Base-by-base conservation (phyloP, 768 basidiomycete species). In the Mycena epipterygia region DNA sequence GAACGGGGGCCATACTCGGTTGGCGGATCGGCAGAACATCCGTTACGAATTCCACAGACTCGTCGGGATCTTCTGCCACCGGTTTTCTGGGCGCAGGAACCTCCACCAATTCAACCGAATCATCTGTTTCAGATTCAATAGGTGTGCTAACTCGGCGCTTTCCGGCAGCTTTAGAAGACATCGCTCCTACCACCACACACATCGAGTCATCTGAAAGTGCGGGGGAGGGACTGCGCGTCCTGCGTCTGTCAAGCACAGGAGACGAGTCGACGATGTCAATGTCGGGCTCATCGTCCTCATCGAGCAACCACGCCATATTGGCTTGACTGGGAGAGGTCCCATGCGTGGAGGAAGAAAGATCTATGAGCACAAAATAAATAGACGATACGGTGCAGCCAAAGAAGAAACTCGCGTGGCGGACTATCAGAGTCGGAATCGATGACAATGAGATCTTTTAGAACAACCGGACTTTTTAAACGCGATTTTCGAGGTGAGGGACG, bases 261-360 rank as follows among this genome's bases (percentile, higher is more conserved):
- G 90, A 85, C 25, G 90, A 90, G 57, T 83, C 81, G n/a, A 88
- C 56, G 42, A 90, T 86, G 66, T 85, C 83, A 71, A 90, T 81
- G 49, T 84, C 82, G 13, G 82, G 84, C 51, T 91, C 84, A n/a
- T 85, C 91, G 59, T 92, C 90, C 29, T 89, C 84, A 42, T 88
- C 90, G 13, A 93, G 77, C 25, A 93, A 81, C 91, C 91, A 93
- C 2, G 88, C 86, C 81, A 93, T 90, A 73, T 84, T 84, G 55
- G 84, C 78, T 41, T 82, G 77, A 21, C 62, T 68, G 17, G 75
- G 68, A 35, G 74, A 63, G 44, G 60, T 67, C 63, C 79, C 78
- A 48, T 81, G 82, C 48, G 81, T 76, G 17, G 79, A 77, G 6
- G 75, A 32, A 56, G 68, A 67, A 17, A 65, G 67, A 33, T 64